These are phyloP conservation scores for Capronia americana DNA, from an alignment of 2,329 filamentous ascomycete genomes.

Conservation along the genomic window DNA sequence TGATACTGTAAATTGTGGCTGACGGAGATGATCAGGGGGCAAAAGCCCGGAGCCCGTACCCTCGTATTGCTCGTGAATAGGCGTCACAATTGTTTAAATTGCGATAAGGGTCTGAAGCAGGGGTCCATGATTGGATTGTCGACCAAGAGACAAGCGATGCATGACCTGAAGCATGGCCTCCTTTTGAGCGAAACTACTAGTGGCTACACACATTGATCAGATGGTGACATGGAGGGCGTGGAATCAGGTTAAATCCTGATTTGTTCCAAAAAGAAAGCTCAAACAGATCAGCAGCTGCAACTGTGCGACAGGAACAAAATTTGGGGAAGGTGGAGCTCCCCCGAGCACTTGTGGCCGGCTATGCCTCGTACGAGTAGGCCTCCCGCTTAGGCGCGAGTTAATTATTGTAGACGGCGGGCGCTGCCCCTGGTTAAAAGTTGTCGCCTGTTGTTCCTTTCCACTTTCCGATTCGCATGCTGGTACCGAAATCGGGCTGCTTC, in stretches of 20 bases:
- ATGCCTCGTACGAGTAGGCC: no score
- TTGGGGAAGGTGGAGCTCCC: not conserved
- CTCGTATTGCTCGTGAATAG: not conserved
- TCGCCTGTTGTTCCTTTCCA: slow-evolving; percentile 1
- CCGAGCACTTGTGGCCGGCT: not conserved
- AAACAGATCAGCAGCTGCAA: not conserved
- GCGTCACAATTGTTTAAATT: slow-evolving; percentile 15
- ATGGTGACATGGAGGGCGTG: not conserved
- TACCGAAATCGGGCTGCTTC: not conserved
- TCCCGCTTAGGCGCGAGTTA: not conserved
- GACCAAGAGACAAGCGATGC: not conserved
- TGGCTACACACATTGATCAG: not conserved
- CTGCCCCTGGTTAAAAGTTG: slow-evolving; percentile 5
- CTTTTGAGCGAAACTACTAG: not conserved
- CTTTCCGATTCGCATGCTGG: slow-evolving; percentile 5
- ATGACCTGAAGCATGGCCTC: not conserved
- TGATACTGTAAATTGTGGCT: slow-evolving; percentile 6
- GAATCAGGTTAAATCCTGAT: not conserved
- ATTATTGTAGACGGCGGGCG: not conserved
- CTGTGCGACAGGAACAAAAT: not conserved
- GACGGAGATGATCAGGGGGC: slow-evolving; percentile 12
- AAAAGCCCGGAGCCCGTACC: not conserved
- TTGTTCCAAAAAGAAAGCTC: not conserved
- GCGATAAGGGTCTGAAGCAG: not conserved
- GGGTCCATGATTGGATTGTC: slow-evolving; percentile 9